Evolutionary conservation across 2,329 filamentous ascomycete genomes (phyloP).

Genomic region (Arthrocladium fulminans): DNA sequence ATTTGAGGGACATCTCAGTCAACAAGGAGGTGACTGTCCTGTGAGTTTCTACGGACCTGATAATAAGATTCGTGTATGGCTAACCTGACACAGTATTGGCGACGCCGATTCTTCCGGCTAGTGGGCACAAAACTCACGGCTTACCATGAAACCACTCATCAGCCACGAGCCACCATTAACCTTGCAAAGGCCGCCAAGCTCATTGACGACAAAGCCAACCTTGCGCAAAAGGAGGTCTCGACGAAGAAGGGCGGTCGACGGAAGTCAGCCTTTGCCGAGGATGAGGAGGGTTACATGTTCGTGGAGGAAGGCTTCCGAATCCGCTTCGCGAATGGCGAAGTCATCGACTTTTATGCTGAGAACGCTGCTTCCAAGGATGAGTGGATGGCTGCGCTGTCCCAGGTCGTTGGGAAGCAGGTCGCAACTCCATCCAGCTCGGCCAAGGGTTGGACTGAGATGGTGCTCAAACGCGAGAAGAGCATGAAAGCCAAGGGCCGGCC

Average conservation of each 20-base stretch:
- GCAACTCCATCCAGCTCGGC: conserved; percentile 27
- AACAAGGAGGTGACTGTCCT: conserved; percentile 94
- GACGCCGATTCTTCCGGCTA: conserved; percentile 92
- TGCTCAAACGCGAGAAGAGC: conserved; percentile 42
- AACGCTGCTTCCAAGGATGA: conserved; percentile 77
- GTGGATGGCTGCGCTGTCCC: conserved; percentile 84
- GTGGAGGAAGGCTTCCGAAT: conserved; percentile 98
- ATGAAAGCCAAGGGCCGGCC: conserved; percentile 25
- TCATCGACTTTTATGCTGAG: conserved; percentile 98
- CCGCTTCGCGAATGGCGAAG: conserved; percentile 93
- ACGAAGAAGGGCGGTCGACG: conserved; percentile 70
- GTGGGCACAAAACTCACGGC: conserved; percentile 84
- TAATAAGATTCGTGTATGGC: neutral
- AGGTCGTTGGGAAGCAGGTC: conserved; percentile 52
- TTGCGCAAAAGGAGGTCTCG: conserved; percentile 74
- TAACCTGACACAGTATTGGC: conserved; percentile 67
- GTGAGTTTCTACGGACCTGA: conserved; percentile 51
- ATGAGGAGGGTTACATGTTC: conserved; percentile 99
- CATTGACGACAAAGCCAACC: conserved; percentile 78
- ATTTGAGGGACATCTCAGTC: conserved; percentile 83
- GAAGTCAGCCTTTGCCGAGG: conserved; percentile 91
- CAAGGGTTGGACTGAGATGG: conserved; percentile 55
- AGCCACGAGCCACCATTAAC: conserved; percentile 95
- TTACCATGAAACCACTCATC: conserved; percentile 89
- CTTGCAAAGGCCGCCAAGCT: conserved; percentile 84